Evolutionary conservation across 176 grass and related monocot species (phyloP).

Genomic region (Oryza glumipatula): DNA sequence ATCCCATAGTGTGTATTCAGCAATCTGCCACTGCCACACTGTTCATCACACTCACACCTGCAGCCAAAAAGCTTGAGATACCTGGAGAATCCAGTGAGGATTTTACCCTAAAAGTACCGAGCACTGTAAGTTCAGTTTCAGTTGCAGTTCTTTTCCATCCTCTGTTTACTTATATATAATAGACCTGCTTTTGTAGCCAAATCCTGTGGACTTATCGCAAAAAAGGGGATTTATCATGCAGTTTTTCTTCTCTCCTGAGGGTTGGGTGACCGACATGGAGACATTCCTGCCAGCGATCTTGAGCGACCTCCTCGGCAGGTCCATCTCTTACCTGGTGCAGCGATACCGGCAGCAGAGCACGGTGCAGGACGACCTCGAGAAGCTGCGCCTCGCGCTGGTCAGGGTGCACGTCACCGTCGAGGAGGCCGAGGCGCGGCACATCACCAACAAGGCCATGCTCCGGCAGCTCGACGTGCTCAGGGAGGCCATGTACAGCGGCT

Average conservation of each 20-base stretch:
- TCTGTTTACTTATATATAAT: not conserved
- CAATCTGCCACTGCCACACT: not conserved
- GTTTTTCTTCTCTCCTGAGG: not conserved
- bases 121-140: not conserved
- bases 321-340: constrained; percentile 22
- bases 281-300: constrained; percentile 27
- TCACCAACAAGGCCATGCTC: constrained; percentile 53
- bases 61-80: not conserved
- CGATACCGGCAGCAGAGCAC: constrained; percentile 3
- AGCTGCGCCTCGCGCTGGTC: constrained; percentile 28
- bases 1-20: not conserved
- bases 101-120: not conserved
- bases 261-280: constrained; percentile 6
- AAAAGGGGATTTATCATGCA: not conserved
- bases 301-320: constrained; percentile 26
- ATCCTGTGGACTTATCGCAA: not conserved
- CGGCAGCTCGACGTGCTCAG: constrained; percentile 39
- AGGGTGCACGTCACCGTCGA: constrained; percentile 31
- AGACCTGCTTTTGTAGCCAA: not conserved
- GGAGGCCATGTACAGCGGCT: constrained; percentile 40
- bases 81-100: not conserved
- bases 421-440: constrained; percentile 35
- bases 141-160: not conserved
- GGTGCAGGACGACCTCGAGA: not conserved
- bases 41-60: not conserved